phyloP scores from a whole-genome alignment of 345 rosid genomes.

The Abelmoschus esculentus region DNA sequence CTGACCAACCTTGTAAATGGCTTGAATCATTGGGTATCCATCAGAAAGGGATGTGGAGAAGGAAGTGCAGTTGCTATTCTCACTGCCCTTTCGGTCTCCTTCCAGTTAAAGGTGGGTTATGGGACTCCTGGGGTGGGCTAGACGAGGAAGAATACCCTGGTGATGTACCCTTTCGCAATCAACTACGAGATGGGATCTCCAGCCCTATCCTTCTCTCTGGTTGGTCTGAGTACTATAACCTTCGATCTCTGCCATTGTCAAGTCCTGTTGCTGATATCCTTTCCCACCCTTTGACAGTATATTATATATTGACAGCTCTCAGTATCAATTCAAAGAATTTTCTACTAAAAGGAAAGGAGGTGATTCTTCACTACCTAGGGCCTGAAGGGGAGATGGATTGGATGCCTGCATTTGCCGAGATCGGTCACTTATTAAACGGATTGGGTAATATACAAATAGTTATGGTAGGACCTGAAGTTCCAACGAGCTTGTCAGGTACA shows the following conservation, averaged over 20 bases:
- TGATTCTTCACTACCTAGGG: conserved; percentile 36
- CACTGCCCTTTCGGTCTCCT: conserved; percentile 44
- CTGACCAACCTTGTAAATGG: conserved; percentile 46
- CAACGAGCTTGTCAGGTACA: conserved; percentile 29
- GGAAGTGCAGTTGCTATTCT: conserved; percentile 48
- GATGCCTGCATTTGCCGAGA: conserved; percentile 29
- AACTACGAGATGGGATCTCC: conserved; percentile 17
- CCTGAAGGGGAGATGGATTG: conserved; percentile 40
- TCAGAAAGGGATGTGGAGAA: conserved; percentile 60
- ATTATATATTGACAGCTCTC: conserved; percentile 43
- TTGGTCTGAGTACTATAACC: conserved; percentile 51
- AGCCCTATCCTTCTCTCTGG: conserved; percentile 40
- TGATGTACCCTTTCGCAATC: conserved; percentile 35
- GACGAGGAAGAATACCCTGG: conserved; percentile 36
- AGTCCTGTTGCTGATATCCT: conserved; percentile 53
- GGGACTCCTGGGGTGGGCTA: conserved; percentile 53
- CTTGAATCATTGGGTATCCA: conserved; percentile 44
- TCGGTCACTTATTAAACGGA: conserved; percentile 34
- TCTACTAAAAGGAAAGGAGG: conserved; percentile 38
- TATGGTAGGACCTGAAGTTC: conserved; percentile 39
- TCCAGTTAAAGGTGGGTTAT: conserved; percentile 35
- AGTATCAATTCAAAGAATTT: conserved; percentile 39
- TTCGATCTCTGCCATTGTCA: conserved; percentile 36
- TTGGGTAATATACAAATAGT: conserved; percentile 32
- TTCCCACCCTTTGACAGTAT: conserved; percentile 41